These are phyloP conservation scores for Microbotryomycetes sp. DNA, from an alignment of 1,284 basidiomycete species.

Conservation along the genomic window DNA sequence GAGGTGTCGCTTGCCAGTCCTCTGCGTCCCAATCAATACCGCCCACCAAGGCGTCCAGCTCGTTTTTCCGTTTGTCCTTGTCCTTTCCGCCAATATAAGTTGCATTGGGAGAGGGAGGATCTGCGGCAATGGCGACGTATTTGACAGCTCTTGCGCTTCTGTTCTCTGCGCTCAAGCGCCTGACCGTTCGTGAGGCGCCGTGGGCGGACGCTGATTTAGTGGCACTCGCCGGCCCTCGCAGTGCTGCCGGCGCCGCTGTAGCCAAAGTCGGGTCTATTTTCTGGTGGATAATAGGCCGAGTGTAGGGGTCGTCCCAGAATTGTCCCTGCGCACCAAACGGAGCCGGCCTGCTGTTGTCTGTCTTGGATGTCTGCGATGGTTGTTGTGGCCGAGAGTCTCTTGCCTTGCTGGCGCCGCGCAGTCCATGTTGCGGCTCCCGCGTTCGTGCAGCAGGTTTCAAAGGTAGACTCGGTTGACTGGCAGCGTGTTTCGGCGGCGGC, in stretches of 20 bases:
- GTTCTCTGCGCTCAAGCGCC: too few relatives aligned
- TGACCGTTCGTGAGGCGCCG: too few relatives aligned
- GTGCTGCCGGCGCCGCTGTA: neutral
- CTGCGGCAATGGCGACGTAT: neutral
- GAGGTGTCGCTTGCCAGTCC: neutral
- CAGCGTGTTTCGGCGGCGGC: neutral
- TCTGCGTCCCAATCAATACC: conserved; percentile 29
- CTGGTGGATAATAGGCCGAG: conserved; percentile 37
- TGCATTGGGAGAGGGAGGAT: neutral
- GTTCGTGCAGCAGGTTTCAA: conserved; percentile 23
- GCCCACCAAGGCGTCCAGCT: conserved; percentile 18
- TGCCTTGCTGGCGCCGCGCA: neutral
- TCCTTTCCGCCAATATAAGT: too few relatives aligned
- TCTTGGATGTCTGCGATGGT: conserved; percentile 12
- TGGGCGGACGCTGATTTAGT: too few relatives aligned
- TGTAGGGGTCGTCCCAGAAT: conserved; percentile 31
- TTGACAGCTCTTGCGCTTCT: too few relatives aligned
- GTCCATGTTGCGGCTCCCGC: conserved; percentile 11
- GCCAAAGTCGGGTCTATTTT: neutral
- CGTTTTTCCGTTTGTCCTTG: neutral
- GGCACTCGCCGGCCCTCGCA: too few relatives aligned
- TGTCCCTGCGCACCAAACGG: conserved; percentile 26
- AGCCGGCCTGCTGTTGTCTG: conserved; percentile 42
- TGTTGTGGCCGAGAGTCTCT: conserved; percentile 1
- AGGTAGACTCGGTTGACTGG: conserved; percentile 39